Evolutionary conservation across 2,329 filamentous ascomycete species (phyloP).

Genomic region (Aspergillus hortae): DNA sequence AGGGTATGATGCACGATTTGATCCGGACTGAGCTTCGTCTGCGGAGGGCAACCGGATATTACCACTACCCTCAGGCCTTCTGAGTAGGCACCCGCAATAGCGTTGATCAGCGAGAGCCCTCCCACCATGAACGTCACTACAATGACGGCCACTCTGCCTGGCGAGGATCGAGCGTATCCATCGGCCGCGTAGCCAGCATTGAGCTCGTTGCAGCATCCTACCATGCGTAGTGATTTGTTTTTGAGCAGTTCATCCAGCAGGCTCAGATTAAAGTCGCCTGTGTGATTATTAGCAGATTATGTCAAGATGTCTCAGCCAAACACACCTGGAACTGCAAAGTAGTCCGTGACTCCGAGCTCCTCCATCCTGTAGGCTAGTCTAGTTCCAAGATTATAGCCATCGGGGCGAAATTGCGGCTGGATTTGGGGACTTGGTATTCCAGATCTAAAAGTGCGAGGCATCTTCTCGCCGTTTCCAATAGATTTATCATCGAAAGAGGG

Average conservation of each 20-base stretch:
- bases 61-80: conserved; percentile 3
- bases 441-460: neutral
- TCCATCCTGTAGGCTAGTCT: neutral
- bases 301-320: neutral
- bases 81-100: conserved; percentile 11
- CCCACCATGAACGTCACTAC: conserved; percentile 11
- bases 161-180: conserved; percentile 9
- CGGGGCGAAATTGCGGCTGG: neutral
- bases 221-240: conserved; percentile 3
- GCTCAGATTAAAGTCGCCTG: conserved; percentile 10
- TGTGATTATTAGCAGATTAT: neutral
- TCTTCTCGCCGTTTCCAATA: neutral
- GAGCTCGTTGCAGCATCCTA: conserved; percentile 11
- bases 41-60: neutral
- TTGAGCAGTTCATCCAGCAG: conserved; percentile 8
- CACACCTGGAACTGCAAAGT: conserved; percentile 3
- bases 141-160: conserved; percentile 5
- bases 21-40: neutral
- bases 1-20: conserved; percentile 7
- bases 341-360: conserved; percentile 2
- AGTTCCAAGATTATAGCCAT: neutral
- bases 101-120: conserved; percentile 9
- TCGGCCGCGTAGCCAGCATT: conserved; percentile 12
- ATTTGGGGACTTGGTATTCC: neutral
- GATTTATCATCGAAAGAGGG: neutral